Conservation (phyloP, 805 yeast genomes). For the Ogataea saltuana region DNA sequence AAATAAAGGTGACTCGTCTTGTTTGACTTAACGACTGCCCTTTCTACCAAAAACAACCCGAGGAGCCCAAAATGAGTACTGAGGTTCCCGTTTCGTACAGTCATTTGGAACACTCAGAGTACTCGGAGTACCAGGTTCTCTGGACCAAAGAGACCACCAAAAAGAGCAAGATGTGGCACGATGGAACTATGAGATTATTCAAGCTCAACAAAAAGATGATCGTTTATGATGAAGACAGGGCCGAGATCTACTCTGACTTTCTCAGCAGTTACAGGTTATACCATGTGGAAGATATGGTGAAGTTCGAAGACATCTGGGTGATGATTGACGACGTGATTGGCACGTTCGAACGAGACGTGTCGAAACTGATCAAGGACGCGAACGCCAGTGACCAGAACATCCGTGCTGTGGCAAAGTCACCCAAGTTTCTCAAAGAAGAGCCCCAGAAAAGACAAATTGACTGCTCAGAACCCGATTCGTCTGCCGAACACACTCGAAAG, state of each 20-base stretch:
- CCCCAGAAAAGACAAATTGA: conserved; percentile 3
- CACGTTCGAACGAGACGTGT: conserved; percentile 41
- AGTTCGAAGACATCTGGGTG: conserved; percentile 29
- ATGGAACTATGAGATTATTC: conserved; percentile 48
- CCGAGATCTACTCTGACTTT: conserved; percentile 32
- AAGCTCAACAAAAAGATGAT: conserved; percentile 50
- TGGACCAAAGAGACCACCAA: conserved; percentile 48
- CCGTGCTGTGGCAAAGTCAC: conserved; percentile 6
- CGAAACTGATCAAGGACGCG: conserved; percentile 19
- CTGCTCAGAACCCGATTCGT: conserved; percentile 1
- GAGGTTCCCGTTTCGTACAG: conserved; percentile 20
- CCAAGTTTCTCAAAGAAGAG: no score
- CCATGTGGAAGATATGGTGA: conserved; percentile 37
- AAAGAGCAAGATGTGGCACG: conserved; percentile 52
- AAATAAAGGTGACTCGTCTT: conserved; percentile 8
- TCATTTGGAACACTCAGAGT: conserved; percentile 38
- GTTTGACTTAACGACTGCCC: background rate
- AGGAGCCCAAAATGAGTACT: conserved; percentile 9
- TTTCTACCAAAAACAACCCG: background rate
- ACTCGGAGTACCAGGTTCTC: conserved; percentile 47
- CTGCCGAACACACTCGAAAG: conserved; percentile 4
- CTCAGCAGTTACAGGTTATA: conserved; percentile 29
- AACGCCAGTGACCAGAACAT: conserved; percentile 20
- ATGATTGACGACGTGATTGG: conserved; percentile 34
- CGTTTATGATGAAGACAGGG: conserved; percentile 37